Percentiles rank a stretch among this genome's conserved stretches.
Conservation (phyloP, 2,329 filamentous ascomycete genomes). For the Exophiala phaeomuriformis region DNA sequence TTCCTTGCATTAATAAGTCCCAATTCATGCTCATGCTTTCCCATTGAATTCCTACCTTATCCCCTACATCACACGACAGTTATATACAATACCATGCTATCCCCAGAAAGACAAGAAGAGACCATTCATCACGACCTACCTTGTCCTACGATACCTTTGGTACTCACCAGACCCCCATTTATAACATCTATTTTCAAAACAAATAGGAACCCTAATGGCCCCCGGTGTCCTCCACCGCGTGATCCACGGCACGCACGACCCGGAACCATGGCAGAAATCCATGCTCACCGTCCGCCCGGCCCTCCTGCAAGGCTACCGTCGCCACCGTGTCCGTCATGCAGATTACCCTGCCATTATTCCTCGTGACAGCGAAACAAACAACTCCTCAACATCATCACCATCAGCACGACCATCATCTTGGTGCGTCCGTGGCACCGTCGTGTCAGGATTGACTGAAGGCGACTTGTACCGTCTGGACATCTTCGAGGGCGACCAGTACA, state of each 20-base stretch:
- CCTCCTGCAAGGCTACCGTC: slow-evolving; percentile 64
- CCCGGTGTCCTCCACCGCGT: slow-evolving; percentile 78
- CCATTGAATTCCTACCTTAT: too few species aligned
- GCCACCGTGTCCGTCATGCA: slow-evolving; percentile 58
- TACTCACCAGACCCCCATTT: background rate
- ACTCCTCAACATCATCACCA: too few species aligned
- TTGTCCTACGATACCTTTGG: too few species aligned
- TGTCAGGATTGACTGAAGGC: slow-evolving; percentile 67
- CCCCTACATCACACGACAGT: too few species aligned
- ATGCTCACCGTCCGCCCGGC: slow-evolving; percentile 64
- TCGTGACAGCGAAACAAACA: background rate
- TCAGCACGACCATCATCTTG: slow-evolving; percentile 24
- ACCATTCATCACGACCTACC: too few species aligned
- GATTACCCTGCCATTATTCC: slow-evolving; percentile 76
- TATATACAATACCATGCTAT: too few species aligned
- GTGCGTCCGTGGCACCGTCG: slow-evolving; percentile 66
- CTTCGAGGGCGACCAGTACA: slow-evolving; percentile 76
- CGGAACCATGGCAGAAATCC: slow-evolving; percentile 44
- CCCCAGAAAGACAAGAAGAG: too few species aligned
- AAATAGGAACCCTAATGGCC: slow-evolving; percentile 63
- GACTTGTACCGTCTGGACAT: slow-evolving; percentile 69
- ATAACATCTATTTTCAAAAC: slow-evolving; percentile 2
- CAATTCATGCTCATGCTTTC: too few species aligned
- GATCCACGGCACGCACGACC: slow-evolving; percentile 57
- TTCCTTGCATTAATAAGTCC: too few species aligned